Evolutionary conservation across 2,329 filamentous ascomycete species (phyloP), one percentile per base, ranked within the genome.

Genomic region (Aspergillus alliaceus): DNA sequence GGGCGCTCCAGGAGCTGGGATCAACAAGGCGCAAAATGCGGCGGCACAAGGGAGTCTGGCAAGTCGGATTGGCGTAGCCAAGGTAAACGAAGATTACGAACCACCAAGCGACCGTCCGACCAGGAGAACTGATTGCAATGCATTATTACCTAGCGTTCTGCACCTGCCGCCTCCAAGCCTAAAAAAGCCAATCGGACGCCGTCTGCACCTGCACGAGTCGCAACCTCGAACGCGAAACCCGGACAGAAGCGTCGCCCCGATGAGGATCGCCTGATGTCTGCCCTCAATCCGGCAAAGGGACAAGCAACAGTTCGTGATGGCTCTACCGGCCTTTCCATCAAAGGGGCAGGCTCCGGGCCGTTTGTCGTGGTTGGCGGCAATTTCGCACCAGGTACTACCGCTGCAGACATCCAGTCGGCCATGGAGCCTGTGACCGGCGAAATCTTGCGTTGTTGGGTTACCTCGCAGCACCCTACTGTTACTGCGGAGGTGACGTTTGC

Each of bases 331-430:
- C 77, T 87, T 58, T 83, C 73, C 67, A 86, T 88, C 58, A 79
- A 80, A 67, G 85, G 85, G 49, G 70, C 73, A 20, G 76, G 78
- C 12, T 73, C 74, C 11, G 82, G 82, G 1, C 83, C 83, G 2
- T 85, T 81, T 66, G 77, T 82, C 6, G 82, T 88, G 6, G 71
- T 85, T 51, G 86, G 84, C 6, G 81, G 80, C 67, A 88, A 88
- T 71, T 88, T 88, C 67, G 85, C 85, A 14, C 82, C 82, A n/a
- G 86, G 85, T 15, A 88, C 86, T 0, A 87, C 85, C 2, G 85
- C 84, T 15, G 84, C 83, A 25, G 86, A 88, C 63, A 87, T 88
- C 46, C 82, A 87, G 66, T 80, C 84, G 40, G 84, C 86, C 29
- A 77, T 88, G 68, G 75, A 77, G 54, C 77, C 79, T 2, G 74